Base-by-base conservation (phyloP, 2,329 filamentous ascomycete species). In the Apiospora saccharicola region DNA sequence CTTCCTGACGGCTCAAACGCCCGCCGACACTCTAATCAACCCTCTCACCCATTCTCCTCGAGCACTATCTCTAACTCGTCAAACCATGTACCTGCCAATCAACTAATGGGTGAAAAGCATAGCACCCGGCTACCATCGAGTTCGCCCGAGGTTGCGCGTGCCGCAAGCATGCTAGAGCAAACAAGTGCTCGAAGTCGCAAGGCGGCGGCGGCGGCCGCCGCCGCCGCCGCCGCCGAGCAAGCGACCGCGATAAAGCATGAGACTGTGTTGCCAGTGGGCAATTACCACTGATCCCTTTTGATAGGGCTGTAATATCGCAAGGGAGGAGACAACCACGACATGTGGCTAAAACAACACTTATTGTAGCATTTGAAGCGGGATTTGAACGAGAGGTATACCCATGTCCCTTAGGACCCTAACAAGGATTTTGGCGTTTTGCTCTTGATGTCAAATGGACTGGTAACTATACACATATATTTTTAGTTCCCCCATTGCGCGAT, bases 61-160 rank as follows among this genome's bases (percentile, higher is more conserved):
- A 81, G 80, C 71, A 79, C 80, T 22, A 79, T 78, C 64, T 78
- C 78, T 0, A 75, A 69, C 51, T 44, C 72, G 34, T 73, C 73
- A 22, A 73, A 72, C 30, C 67, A 72, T n/a, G 69, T 47, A 5
- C 69, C 72, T 22, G 26, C 69, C 13, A 67, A 74, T 16, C 79
- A 82, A 61, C 75, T 78, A 26, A 74, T 78, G 12, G 81, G 80
- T 61, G 44, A 68, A 16, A 81, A 80, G 67, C 68, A 68, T 53
- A 70, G 72, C 49, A 74, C 75, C 72, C 80, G 75, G 73, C 77
- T 75, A 49, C 70, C 67, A 44, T 83, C 84, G 13, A 84, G 82
- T 43, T 86, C 85, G 0, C 84, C 85, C n/a, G 85, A 87, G 75
- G 76, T 86, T 73, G 80, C 84, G 64, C 81, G 84, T 71, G 81